Conservation (phyloP, 495 filamentous ascomycete genomes). For the Daldinia childiae region DNA sequence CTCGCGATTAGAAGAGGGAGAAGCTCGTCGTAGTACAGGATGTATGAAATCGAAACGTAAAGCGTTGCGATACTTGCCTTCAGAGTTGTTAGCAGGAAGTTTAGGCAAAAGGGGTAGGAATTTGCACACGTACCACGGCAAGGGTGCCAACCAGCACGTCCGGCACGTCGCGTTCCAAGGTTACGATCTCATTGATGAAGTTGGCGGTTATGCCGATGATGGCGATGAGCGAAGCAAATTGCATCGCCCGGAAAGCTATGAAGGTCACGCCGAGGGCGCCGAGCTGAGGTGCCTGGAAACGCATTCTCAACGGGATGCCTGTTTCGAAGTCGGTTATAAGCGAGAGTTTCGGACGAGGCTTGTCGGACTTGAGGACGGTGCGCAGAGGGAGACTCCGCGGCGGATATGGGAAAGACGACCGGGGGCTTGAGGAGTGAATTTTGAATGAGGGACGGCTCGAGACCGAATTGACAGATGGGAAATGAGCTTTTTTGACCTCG, state of each 20-base stretch:
- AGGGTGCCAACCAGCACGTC: slow-evolving; percentile 80
- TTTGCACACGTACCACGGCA: slow-evolving; percentile 72
- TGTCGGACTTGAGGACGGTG: slow-evolving; percentile 37
- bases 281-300: slow-evolving; percentile 58
- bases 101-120: not conserved
- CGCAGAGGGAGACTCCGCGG: slow-evolving; percentile 43
- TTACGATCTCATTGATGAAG: slow-evolving; percentile 83
- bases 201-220: slow-evolving; percentile 84
- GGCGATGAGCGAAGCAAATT: slow-evolving; percentile 75
- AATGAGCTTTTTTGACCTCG: slow-evolving; percentile 9
- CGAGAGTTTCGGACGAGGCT: slow-evolving; percentile 42
- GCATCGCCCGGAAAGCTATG: slow-evolving; percentile 73
- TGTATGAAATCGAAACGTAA: slow-evolving; percentile 77
- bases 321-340: slow-evolving; percentile 46
- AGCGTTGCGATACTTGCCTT: slow-evolving; percentile 80
- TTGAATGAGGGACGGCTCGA: slow-evolving; percentile 44
- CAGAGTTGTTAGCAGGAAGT: slow-evolving; percentile 18
- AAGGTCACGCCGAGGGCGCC: slow-evolving; percentile 85
- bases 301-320: slow-evolving; percentile 47
- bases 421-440: slow-evolving; percentile 43
- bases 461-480: slow-evolving; percentile 15
- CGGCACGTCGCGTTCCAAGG: slow-evolving; percentile 68
- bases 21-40: slow-evolving; percentile 79
- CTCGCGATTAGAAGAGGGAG: slow-evolving; percentile 75
- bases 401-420: slow-evolving; percentile 42